These are phyloP conservation scores for Lentinula boryana DNA, from an alignment of 768 basidiomycete species.

Conservation along the genomic window DNA sequence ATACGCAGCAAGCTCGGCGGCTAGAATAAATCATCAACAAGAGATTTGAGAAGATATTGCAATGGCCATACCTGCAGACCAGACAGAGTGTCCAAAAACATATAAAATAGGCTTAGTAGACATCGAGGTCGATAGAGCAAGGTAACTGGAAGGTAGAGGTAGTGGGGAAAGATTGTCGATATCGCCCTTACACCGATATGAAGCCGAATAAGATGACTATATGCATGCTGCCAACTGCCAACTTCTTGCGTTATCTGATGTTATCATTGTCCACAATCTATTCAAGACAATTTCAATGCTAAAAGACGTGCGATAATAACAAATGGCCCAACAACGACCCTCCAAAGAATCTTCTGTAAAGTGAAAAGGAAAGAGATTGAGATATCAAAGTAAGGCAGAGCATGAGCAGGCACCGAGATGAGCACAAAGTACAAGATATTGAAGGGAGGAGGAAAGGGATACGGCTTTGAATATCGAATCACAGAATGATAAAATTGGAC, in stretches of 20 bases:
- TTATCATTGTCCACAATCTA: background rate
- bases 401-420: conserved; percentile 15
- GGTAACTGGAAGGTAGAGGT: background rate
- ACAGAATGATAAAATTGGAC: conserved; percentile 30
- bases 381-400: conserved; percentile 14
- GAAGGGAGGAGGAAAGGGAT: conserved; percentile 46
- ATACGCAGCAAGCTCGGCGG: conserved; percentile 20
- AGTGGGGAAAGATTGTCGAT: background rate
- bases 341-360: conserved; percentile 34
- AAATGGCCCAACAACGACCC: conserved; percentile 33
- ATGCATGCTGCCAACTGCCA: background rate
- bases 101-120: conserved; percentile 19
- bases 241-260: background rate
- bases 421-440: conserved; percentile 32
- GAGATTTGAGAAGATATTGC: background rate
- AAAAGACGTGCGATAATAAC: conserved; percentile 16
- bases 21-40: background rate
- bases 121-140: conserved; percentile 6
- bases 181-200: background rate
- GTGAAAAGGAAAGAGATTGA: conserved; percentile 8
- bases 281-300: background rate
- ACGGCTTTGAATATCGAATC: conserved; percentile 25
- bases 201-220: background rate
- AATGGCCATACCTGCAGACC: conserved; percentile 14
- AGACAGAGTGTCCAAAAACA: conserved; percentile 19